Evolutionary conservation across 305 asterid species (phyloP), one percentile per base, ranked within the genome.

Genomic region (Fraxinus sp.): DNA sequence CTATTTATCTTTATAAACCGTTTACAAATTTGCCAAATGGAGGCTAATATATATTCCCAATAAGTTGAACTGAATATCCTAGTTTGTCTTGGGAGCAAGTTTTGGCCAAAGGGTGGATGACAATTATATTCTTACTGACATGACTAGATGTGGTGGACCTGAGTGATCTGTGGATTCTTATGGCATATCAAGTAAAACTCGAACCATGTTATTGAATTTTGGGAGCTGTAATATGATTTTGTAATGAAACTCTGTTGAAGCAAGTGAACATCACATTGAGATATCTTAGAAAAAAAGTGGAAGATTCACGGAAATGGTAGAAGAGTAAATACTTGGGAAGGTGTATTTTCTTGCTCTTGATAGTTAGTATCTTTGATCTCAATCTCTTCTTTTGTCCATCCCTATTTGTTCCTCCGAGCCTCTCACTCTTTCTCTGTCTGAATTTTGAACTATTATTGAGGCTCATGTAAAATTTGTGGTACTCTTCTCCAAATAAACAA

Each of bases 71-170:
- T 77, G 64, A 73, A 35, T 7, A 1, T 18, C 77, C 70, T 76
- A 66, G 22, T 46, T 59, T 83, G 9, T 74, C 81, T 80, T 80
- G 80, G 80, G 13, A 79, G 18, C 72, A 77, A 78, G 80, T 81
- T 64, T 46, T 64, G 64, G 41, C 57, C 35, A 13, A 81, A 70
- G 33, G 39, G 76, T 80, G 71, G 77, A 37, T 74, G 74, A 80
- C 77, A 10, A 16, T 83, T 75, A 20, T 79, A 57, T 83, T 62
- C 82, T 86, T 86, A 57, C 79, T 81, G 55, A 81, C 75, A 73
- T 83, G 81, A 75, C 83, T 64, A 64, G 76, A 39, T 80, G 76
- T 78, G 77, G 10, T 55, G 85, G 83, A 79, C 84, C 80, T 75
- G 46, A 74, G 76, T 78, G 79, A 84, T 84, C 6, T 83, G 49